Conservation (phyloP, 306 rosid species). For the Acmispon strigosus region DNA sequence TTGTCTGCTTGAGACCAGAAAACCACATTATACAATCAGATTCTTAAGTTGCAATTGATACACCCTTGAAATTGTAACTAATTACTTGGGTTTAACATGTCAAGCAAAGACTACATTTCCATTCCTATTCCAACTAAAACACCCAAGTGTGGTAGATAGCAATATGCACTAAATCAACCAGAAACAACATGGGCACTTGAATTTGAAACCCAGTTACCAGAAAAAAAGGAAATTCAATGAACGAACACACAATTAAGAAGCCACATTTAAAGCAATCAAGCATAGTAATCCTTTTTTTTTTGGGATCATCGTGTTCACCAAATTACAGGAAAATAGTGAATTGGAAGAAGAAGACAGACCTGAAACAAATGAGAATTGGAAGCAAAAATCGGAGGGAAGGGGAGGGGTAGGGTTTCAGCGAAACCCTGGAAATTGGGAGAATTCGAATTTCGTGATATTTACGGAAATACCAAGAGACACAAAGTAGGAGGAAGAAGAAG, state of each 20-base stretch:
- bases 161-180: background rate
- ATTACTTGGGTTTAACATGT: background rate
- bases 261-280: background rate
- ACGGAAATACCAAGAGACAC: background rate
- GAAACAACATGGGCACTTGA: background rate
- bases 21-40: background rate
- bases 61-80: background rate
- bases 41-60: background rate
- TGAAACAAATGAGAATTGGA: constrained; percentile 15
- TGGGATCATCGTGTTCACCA: background rate
- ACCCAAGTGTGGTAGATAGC: background rate
- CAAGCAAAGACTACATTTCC: background rate
- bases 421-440: constrained; percentile 37
- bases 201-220: background rate
- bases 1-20: background rate
- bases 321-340: constrained; percentile 8
- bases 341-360: constrained; percentile 29
- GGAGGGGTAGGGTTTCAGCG: constrained; percentile 9
- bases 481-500: background rate
- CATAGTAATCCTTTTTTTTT: background rate
- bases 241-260: background rate
- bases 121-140: background rate
- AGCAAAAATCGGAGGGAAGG: background rate
- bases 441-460: background rate
- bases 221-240: background rate